Evolutionary conservation across 2,329 filamentous ascomycete genomes (phyloP), one percentile per base, ranked within the genome.

Genomic region (Colletotrichum filicis): DNA sequence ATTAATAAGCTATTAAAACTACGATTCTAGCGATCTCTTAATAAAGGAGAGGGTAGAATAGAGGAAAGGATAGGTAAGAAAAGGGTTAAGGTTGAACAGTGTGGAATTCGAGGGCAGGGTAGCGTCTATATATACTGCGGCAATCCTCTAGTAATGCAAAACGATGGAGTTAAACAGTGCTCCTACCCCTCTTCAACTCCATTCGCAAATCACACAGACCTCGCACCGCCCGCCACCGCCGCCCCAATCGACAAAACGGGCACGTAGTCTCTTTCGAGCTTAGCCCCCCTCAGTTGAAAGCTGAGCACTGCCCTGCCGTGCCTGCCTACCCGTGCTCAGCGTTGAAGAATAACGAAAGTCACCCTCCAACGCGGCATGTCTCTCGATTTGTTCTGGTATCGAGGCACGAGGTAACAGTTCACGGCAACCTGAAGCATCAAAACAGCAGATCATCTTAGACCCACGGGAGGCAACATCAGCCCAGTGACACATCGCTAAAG

Each of bases 201-300:
- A 53, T n/a, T 37, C 14, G 26, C 4, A 62, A 42, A 52, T 46
- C 60, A 68, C 59, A 60, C 70, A 69, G 66, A 69, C 53, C 64
- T 69, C 46, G 55, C 70, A 49, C 63, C 42, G 49, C 14, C 42
- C 30, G 35, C 37, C 59, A 62, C 61, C n/a, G 49, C 7, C n/a
- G 14, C 30, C 28, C n/a, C 30, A 58, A 56, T 56, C 52, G 46
- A 57, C 42, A 60, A 60, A 37, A 55, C 67, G 52, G 66, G 59
- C 55, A 32, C 59, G 30, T 72, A 69, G 42, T 72, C 42, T 49
- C 32, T 46, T 30, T 69, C 37, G 49, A 65, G 66, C 46, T 46
- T 61, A 69, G 60, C 22, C 22, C 16, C 24, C 53, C 24, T 53
- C 37, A 55, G 55, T 60, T 60, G 19, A 46, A 42, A 60, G 60